Conservation (phyloP, 2,329 filamentous ascomycete species). For the Lasiodiplodia citricola region DNA sequence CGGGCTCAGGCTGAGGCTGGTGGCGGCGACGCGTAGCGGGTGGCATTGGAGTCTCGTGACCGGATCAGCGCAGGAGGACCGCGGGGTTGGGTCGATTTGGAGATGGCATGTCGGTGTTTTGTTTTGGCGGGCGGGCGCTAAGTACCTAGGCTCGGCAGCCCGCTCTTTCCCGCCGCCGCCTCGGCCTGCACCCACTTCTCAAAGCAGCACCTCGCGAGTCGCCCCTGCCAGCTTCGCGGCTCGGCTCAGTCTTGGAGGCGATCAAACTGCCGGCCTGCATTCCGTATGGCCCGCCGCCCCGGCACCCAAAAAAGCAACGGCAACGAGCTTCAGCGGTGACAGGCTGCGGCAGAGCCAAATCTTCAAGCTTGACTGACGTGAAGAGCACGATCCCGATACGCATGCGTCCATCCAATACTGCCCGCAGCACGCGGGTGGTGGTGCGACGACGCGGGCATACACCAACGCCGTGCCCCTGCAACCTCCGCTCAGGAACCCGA, state of each 20-base stretch:
- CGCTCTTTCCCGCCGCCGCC: neutral
- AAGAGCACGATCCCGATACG: slow-evolving; percentile 10
- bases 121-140: slow-evolving; percentile 21
- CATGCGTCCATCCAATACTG: slow-evolving; percentile 1
- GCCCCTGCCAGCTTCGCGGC: neutral
- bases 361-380: slow-evolving; percentile 14
- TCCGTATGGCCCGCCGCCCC: neutral
- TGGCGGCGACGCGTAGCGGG: slow-evolving; percentile 36
- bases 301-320: neutral
- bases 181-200: neutral
- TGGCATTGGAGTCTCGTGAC: slow-evolving; percentile 32
- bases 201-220: neutral
- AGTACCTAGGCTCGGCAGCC: neutral
- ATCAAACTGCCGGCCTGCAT: slow-evolving; percentile 1
- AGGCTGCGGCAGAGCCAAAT: neutral
- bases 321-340: neutral
- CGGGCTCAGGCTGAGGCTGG: slow-evolving; percentile 31
- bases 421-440: neutral
- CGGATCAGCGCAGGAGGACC: slow-evolving; percentile 8
- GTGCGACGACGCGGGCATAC: neutral
- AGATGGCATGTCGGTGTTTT: slow-evolving; percentile 23
- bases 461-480: neutral
- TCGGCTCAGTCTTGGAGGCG: neutral
- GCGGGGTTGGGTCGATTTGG: slow-evolving; percentile 4
- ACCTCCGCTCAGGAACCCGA: slow-evolving; percentile 2